Conservation (phyloP, 805 yeast species). For the Ogataea allantospora region DNA sequence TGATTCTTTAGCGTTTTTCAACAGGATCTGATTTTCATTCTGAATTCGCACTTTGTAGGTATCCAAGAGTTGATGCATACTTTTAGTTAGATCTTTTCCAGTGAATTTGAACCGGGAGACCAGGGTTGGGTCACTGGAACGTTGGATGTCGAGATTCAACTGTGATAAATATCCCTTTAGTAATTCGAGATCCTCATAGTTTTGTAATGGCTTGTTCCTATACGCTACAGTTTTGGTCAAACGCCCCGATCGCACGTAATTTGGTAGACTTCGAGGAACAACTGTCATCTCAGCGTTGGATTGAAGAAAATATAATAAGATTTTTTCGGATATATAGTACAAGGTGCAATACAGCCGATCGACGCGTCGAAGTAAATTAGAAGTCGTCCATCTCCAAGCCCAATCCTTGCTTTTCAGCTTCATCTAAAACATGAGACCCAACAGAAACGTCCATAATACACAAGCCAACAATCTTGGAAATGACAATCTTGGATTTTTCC, state of each 20-base stretch:
- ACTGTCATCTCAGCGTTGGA: conserved; percentile 1
- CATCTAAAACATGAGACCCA: conserved; percentile 41
- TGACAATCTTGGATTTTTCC: conserved; percentile 34
- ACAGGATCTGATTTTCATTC: not conserved
- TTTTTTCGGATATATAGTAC: conserved; percentile 1
- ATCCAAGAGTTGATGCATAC: conserved; percentile 4
- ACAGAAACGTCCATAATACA: conserved; percentile 63
- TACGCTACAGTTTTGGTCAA: conserved; percentile 2
- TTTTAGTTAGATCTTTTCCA: conserved; percentile 11
- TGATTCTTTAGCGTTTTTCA: not conserved
- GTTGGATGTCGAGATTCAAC: conserved; percentile 1
- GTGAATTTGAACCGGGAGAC: conserved; percentile 8
- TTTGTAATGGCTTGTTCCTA: not conserved
- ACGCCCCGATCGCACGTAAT: conserved; percentile 1
- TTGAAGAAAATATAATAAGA: conserved; percentile 2
- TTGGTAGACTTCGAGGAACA: conserved; percentile 5
- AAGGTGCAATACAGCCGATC: conserved; percentile 1
- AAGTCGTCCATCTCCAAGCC: conserved; percentile 36
- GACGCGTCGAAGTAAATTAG: conserved; percentile 12
- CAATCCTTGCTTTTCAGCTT: conserved; percentile 26
- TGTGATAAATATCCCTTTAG: conserved; percentile 2
- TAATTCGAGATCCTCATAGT: conserved; percentile 4
- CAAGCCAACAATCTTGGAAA: conserved; percentile 59
- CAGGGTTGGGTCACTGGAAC: not conserved
- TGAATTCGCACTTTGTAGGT: not conserved